These are phyloP conservation scores for Xylaria sp. DNA, from an alignment of 2,329 filamentous ascomycete species.

Conservation along the genomic window DNA sequence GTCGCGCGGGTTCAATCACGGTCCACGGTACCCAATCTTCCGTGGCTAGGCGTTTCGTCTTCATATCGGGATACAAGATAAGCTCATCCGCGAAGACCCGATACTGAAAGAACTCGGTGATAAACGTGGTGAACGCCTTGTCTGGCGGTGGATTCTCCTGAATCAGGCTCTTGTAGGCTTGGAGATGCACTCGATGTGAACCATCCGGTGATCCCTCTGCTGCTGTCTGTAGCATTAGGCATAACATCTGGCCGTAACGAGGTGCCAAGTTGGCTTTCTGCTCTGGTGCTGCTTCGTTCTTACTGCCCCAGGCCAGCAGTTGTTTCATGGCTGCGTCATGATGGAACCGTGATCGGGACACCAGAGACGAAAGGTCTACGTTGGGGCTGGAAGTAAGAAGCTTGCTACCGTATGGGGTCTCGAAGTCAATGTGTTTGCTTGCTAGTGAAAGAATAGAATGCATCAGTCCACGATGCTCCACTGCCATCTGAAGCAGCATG, in stretches of 20 bases:
- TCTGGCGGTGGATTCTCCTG: conserved; percentile 68
- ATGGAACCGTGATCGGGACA: conserved; percentile 64
- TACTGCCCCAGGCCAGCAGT: conserved; percentile 57
- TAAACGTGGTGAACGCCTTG: conserved; percentile 70
- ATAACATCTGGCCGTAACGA: conserved; percentile 71
- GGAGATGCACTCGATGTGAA: conserved; percentile 82
- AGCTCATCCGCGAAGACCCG: conserved; percentile 75
- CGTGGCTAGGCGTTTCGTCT: conserved; percentile 52
- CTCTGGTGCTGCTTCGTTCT: conserved; percentile 54
- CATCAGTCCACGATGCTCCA: conserved; percentile 84
- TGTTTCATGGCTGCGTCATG: conserved; percentile 64
- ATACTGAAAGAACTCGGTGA: conserved; percentile 86
- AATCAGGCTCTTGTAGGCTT: conserved; percentile 79
- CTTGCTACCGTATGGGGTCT: conserved; percentile 65
- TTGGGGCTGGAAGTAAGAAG: conserved; percentile 61
- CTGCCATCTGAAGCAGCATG: conserved; percentile 83
- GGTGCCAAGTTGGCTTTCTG: conserved; percentile 62
- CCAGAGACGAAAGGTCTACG: conserved; percentile 58
- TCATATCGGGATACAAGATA: conserved; percentile 58
- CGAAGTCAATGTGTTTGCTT: conserved; percentile 76
- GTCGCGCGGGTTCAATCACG: conserved; percentile 60
- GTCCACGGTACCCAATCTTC: conserved; percentile 57
- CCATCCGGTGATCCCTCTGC: conserved; percentile 68
- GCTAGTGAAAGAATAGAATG: conserved; percentile 88
- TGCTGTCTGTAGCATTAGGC: conserved; percentile 66